These are phyloP conservation scores for Fusarium chuoi DNA, from an alignment of 2,329 filamentous ascomycete genomes.

Conservation along the genomic window DNA sequence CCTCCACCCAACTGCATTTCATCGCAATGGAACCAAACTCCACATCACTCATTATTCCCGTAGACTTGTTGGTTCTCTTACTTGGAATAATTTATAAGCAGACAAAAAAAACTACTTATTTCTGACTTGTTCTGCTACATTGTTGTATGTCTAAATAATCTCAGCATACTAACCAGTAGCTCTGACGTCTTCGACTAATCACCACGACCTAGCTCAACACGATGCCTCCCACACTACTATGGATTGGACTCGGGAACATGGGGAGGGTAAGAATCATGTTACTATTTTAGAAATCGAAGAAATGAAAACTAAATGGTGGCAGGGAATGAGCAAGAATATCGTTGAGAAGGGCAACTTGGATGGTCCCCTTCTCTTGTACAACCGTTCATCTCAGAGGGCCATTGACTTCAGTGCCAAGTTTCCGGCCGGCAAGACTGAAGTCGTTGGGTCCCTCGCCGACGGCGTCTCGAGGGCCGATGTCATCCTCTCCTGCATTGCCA, in stretches of 20 bases:
- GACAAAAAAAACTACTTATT: background rate
- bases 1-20: constrained; percentile 4
- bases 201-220: background rate
- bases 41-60: background rate
- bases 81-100: background rate
- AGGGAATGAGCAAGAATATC: constrained; percentile 89
- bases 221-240: constrained; percentile 74
- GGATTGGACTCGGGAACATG: constrained; percentile 90
- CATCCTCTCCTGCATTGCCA: constrained; percentile 83
- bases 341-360: constrained; percentile 79
- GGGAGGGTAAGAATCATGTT: constrained; percentile 68
- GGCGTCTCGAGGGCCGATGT: constrained; percentile 77
- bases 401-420: constrained; percentile 71
- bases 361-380: constrained; percentile 80
- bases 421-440: constrained; percentile 68
- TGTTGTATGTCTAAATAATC: background rate
- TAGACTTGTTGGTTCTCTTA: background rate
- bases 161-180: background rate
- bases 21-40: background rate
- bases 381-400: constrained; percentile 76
- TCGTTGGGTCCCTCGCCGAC: constrained; percentile 71
- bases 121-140: background rate
- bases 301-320: background rate
- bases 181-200: background rate
- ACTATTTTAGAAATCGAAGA: background rate